Conservation (phyloP, 257 asterid genomes). For the Solanum clarkiae region DNA sequence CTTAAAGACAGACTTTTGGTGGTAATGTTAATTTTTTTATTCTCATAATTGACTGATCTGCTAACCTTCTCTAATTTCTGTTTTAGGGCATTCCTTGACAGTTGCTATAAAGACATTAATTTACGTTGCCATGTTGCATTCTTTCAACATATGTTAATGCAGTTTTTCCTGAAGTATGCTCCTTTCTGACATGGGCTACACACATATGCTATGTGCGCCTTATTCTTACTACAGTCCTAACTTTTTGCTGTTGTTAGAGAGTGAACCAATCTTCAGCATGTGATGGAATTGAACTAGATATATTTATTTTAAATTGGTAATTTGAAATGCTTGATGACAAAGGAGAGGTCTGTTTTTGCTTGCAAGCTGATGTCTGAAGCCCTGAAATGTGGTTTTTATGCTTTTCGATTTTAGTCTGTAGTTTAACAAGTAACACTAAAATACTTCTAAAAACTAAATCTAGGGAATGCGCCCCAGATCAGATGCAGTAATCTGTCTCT, state of each 20-base stretch:
- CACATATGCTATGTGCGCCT: not conserved
- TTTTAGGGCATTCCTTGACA: not conserved
- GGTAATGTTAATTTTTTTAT: not conserved
- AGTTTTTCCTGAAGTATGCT: not conserved
- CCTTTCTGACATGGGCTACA: not conserved
- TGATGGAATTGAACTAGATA: not conserved
- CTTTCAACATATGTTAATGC: conserved; percentile 3
- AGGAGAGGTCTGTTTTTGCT: not conserved
- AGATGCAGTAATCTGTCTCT: not conserved
- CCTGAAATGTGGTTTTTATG: not conserved
- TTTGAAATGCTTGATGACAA: not conserved
- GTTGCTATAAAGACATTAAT: conserved; percentile 1
- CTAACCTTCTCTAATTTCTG: conserved; percentile 1
- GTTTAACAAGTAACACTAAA: not conserved
- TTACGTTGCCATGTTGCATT: not conserved
- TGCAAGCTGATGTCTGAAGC: not conserved
- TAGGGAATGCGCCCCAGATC: not conserved
- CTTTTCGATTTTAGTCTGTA: not conserved
- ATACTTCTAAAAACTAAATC: not conserved
- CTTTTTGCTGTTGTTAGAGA: not conserved
- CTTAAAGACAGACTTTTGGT: not conserved
- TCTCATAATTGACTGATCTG: not conserved
- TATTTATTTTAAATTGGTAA: not conserved
- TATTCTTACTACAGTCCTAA: not conserved
- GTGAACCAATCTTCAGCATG: not conserved